Conservation (phyloP, 306 rosid genomes). For the Dalbergia oliveri region DNA sequence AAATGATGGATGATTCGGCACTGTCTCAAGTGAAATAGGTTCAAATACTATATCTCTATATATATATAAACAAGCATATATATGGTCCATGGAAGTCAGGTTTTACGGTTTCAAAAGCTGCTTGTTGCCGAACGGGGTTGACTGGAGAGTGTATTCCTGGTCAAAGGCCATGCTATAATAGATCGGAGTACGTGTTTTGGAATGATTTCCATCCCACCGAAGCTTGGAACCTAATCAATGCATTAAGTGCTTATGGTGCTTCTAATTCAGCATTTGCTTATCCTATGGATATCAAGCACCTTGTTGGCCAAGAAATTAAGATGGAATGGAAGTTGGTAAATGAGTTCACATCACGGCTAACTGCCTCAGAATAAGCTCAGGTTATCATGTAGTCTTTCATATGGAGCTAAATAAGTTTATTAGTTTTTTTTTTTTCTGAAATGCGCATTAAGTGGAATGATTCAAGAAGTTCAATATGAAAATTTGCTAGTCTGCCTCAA, state of each 20-base stretch:
- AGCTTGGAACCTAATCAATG: slow-evolving; percentile 42
- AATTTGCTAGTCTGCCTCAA: neutral
- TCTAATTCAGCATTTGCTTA: slow-evolving; percentile 15
- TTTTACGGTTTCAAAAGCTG: slow-evolving; percentile 28
- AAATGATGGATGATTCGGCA: too few relatives aligned
- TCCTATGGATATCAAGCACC: slow-evolving; percentile 55
- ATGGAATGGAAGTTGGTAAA: slow-evolving; percentile 28
- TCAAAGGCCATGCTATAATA: slow-evolving; percentile 49
- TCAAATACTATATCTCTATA: neutral
- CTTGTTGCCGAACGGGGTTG: slow-evolving; percentile 46
- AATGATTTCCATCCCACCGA: slow-evolving; percentile 60
- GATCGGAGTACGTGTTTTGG: slow-evolving; percentile 60
- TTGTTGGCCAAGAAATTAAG: slow-evolving; percentile 36
- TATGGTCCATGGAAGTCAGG: slow-evolving; percentile 47
- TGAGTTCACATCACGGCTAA: neutral
- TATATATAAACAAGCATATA: slow-evolving; percentile 32
- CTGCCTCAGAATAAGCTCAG: neutral
- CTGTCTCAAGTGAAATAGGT: neutral
- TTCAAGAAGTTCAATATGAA: neutral
- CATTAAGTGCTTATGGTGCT: slow-evolving; percentile 35
- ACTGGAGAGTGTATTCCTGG: slow-evolving; percentile 50
- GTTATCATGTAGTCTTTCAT: neutral
- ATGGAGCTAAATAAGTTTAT: neutral
- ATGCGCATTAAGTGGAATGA: neutral
- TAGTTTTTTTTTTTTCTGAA: neutral